Evolutionary conservation across 352 stramenopile species (phyloP).

Genomic region (Globisporangium apiculatum): DNA sequence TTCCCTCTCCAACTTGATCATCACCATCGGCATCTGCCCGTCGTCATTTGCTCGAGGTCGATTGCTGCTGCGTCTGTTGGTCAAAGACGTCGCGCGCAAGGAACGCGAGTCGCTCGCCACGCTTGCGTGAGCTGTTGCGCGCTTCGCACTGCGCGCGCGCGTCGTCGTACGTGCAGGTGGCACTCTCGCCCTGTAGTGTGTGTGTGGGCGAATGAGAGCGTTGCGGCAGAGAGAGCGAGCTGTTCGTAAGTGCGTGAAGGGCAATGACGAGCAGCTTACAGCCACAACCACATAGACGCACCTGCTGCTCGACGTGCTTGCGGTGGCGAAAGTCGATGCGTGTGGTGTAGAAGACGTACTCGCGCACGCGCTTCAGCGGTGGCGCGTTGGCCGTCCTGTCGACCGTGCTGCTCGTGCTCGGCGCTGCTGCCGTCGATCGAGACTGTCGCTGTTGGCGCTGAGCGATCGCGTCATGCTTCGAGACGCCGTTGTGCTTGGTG

Average conservation of each 20-base stretch:
- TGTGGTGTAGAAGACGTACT: conserved; percentile 59
- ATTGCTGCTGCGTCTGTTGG: conserved; percentile 1
- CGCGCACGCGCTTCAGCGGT: conserved; percentile 10
- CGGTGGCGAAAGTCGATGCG: conserved; percentile 50
- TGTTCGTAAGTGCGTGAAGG: no score
- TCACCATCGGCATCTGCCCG: no score
- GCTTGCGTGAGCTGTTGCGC: conserved; percentile 41
- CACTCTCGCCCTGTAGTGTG: conserved; percentile 25
- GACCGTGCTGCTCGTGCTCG: not conserved
- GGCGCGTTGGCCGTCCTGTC: not conserved
- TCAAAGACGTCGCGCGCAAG: conserved; percentile 36
- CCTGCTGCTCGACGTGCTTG: conserved; percentile 44
- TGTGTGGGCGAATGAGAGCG: not conserved
- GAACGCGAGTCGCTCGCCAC: conserved; percentile 38
- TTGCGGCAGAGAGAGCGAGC: conserved; percentile 1
- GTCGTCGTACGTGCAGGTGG: conserved; percentile 47
- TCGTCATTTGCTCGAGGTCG: conserved; percentile 6
- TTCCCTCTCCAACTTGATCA: no score
- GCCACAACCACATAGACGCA: conserved; percentile 6
- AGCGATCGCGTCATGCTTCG: conserved; percentile 29
- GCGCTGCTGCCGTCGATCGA: not conserved
- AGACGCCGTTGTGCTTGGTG: conserved; percentile 28
- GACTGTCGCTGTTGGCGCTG: conserved; percentile 13
- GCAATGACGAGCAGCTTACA: no score
- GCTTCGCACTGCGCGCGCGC: conserved; percentile 31